phyloP scores from a whole-genome alignment of 2,329 filamentous ascomycete genomes.

The Onygena corvina region DNA sequence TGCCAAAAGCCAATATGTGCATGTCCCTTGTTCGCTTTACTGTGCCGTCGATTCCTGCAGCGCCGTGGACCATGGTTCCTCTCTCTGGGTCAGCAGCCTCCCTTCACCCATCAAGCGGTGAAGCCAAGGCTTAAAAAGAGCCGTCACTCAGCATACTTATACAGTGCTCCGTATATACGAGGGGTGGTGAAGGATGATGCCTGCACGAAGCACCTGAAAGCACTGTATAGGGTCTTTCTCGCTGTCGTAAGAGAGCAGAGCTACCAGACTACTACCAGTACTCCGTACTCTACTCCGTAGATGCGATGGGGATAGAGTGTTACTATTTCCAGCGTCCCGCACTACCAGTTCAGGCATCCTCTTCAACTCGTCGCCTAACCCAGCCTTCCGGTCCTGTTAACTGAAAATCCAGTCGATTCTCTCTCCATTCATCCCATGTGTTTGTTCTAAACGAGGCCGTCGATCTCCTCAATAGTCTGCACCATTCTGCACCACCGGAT shows the following conservation, averaged over 20 bases:
- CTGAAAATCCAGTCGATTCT: too few relatives aligned
- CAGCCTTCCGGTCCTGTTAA: too few relatives aligned
- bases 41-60: background rate
- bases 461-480: background rate
- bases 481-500: background rate
- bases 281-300: too few relatives aligned
- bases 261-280: too few relatives aligned
- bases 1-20: background rate
- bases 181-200: conserved; percentile 5
- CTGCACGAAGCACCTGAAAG: too few relatives aligned
- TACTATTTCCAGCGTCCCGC: background rate
- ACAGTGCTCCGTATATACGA: background rate
- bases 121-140: background rate
- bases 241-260: too few relatives aligned
- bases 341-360: conserved; percentile 4
- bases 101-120: conserved; percentile 1
- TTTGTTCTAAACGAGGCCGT: too few relatives aligned
- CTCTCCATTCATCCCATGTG: too few relatives aligned
- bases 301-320: background rate
- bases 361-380: too few relatives aligned
- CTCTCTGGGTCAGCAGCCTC: background rate
- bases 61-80: background rate
- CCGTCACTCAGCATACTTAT: too few relatives aligned
- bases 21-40: background rate
- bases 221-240: too few relatives aligned